Percentiles rank a stretch among this genome's conserved stretches.
Conservation (phyloP, 305 asterid genomes). For the Andrographis paniculata region DNA sequence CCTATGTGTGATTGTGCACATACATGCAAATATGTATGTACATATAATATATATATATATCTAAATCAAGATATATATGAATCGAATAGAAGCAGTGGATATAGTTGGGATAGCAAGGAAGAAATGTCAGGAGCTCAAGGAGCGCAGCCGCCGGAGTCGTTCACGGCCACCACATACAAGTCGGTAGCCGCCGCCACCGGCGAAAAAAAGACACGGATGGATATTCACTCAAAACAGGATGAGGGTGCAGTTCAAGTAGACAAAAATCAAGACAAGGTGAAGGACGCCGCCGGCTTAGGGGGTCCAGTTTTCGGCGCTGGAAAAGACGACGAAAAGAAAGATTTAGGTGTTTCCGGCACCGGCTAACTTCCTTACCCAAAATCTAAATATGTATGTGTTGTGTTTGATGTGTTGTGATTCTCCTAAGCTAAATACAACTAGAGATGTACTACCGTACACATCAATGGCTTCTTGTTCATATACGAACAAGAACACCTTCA, state of each 20-base stretch:
- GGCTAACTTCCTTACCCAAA: not conserved
- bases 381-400: too few relatives aligned
- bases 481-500: too few relatives aligned
- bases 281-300: constrained; percentile 71
- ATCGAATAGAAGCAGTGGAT: not conserved
- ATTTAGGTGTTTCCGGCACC: not conserved
- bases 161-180: constrained; percentile 66
- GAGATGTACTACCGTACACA: too few relatives aligned
- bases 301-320: constrained; percentile 85
- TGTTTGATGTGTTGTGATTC: too few relatives aligned
- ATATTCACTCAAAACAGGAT: constrained; percentile 63
- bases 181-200: constrained; percentile 39
- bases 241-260: constrained; percentile 57
- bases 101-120: too few relatives aligned
- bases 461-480: too few relatives aligned
- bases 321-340: constrained; percentile 32
- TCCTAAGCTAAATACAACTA: too few relatives aligned
- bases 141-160: constrained; percentile 68
- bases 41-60: not conserved
- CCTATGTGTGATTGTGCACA: too few relatives aligned
- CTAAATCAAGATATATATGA: not conserved
- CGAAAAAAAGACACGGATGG: constrained; percentile 49
- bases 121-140: constrained; percentile 93
- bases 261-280: constrained; percentile 64
- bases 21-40: too few relatives aligned